Conservation (phyloP, 2,329 filamentous ascomycete species). For the Fusarium torreyae region DNA sequence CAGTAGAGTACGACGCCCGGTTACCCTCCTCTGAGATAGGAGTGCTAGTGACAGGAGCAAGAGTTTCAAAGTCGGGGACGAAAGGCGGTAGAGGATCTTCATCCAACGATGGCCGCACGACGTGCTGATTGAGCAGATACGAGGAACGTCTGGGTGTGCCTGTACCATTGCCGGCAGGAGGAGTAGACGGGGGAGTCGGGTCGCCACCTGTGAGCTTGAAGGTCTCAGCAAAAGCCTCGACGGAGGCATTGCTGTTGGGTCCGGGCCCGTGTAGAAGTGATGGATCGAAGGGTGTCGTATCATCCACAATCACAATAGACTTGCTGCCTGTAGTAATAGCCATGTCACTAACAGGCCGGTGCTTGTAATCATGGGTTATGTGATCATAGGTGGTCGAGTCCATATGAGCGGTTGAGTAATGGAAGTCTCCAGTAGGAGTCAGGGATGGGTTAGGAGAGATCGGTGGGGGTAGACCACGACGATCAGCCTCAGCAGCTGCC, state of each 20-base stretch:
- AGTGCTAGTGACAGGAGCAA: slow-evolving; percentile 51
- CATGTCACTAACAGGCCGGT: slow-evolving; percentile 66
- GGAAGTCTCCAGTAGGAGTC: slow-evolving; percentile 52
- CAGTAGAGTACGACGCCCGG: slow-evolving; percentile 52
- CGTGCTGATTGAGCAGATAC: slow-evolving; percentile 66
- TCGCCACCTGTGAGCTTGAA: slow-evolving; percentile 66
- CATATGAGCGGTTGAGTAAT: slow-evolving; percentile 62
- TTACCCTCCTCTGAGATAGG: slow-evolving; percentile 54
- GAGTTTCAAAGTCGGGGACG: slow-evolving; percentile 62
- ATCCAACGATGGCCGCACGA: slow-evolving; percentile 55
- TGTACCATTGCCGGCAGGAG: slow-evolving; percentile 60
- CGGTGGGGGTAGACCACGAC: slow-evolving; percentile 38
- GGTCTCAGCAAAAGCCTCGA: slow-evolving; percentile 68
- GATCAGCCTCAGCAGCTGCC: slow-evolving; percentile 57
- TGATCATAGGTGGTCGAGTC: slow-evolving; percentile 58
- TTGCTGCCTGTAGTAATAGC: slow-evolving; percentile 85
- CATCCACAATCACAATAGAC: slow-evolving; percentile 90
- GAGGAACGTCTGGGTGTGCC: slow-evolving; percentile 70
- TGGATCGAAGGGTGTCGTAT: slow-evolving; percentile 68
- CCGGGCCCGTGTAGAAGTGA: slow-evolving; percentile 65
- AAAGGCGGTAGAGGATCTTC: slow-evolving; percentile 63
- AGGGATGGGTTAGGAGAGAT: slow-evolving; percentile 48
- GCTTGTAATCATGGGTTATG: slow-evolving; percentile 51
- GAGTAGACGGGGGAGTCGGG: slow-evolving; percentile 74
- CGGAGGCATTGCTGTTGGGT: slow-evolving; percentile 61